phyloP scores from a whole-genome alignment of 2,329 filamentous ascomycete species.

The Aspergillus pseudonomiae region DNA sequence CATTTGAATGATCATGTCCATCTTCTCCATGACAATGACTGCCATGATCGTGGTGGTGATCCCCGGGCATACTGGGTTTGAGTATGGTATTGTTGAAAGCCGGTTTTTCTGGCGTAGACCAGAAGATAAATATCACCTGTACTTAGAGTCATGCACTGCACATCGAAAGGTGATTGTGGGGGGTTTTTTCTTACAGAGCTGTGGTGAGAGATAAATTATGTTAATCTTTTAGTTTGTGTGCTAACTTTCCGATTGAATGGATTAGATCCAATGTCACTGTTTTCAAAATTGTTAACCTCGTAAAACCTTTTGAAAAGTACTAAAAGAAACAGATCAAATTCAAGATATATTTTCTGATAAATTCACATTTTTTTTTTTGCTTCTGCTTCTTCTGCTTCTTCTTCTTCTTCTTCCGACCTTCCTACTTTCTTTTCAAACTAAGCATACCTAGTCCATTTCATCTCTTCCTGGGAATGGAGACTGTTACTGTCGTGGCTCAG shows the following conservation, averaged over 20 bases:
- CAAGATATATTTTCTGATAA: neutral
- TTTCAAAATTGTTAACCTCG: neutral
- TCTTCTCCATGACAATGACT: constrained; percentile 56
- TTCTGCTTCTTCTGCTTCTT: no score
- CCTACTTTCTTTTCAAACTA: no score
- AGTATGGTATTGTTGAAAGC: neutral
- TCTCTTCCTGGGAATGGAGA: neutral
- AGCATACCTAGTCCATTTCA: neutral
- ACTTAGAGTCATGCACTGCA: neutral
- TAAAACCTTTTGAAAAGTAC: neutral
- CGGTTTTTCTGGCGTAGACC: neutral
- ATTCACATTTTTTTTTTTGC: neutral
- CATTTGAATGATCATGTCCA: constrained; percentile 85
- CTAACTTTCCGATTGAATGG: no score
- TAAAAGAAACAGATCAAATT: neutral
- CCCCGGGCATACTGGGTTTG: constrained; percentile 35
- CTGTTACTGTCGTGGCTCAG: neutral
- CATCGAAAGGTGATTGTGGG: neutral
- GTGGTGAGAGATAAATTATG: neutral
- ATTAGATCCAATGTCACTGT: no score
- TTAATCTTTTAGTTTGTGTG: neutral
- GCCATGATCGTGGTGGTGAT: constrained; percentile 44
- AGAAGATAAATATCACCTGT: neutral
- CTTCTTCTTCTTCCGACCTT: no score
- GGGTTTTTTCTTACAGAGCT: neutral